Conservation (phyloP, 75 land plant species). For the Chamaecyparis obtusa region DNA sequence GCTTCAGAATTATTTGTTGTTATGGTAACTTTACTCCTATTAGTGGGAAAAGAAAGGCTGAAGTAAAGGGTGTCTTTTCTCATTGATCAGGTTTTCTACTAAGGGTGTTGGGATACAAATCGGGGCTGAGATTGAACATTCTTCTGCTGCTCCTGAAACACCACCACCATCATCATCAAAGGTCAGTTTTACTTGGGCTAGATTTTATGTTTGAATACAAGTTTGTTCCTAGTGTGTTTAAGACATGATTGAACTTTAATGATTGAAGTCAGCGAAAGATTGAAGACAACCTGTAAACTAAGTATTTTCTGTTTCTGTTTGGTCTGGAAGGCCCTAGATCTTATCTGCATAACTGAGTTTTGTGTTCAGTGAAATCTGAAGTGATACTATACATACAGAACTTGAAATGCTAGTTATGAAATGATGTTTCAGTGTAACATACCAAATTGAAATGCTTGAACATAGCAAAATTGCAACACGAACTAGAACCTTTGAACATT, state of each 20-base stretch:
- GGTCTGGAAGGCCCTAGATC: not conserved
- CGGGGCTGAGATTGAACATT: not conserved
- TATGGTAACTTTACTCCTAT: not conserved
- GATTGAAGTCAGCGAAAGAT: too few relatives aligned
- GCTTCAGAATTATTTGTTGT: not conserved
- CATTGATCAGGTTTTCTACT: not conserved
- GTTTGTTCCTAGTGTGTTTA: not conserved
- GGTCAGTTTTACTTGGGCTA: not conserved
- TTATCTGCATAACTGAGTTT: not conserved
- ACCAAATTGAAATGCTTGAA: too few relatives aligned
- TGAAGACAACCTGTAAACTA: not conserved
- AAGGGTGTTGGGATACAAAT: conserved; percentile 10
- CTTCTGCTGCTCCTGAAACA: conserved; percentile 7
- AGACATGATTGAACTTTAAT: not conserved
- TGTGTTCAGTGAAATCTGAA: not conserved
- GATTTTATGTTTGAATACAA: not conserved
- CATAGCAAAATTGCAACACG: too few relatives aligned
- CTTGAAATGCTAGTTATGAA: too few relatives aligned
- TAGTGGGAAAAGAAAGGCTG: not conserved
- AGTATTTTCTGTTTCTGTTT: not conserved
- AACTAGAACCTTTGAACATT: too few relatives aligned
- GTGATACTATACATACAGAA: too few relatives aligned
- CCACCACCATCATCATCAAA: conserved; percentile 3
- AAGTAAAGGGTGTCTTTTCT: not conserved
- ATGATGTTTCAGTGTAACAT: too few relatives aligned